Evolutionary conservation across 75 land plant genomes (phyloP), one percentile per base, ranked within the genome.

Genomic region (Pinus taeda): DNA sequence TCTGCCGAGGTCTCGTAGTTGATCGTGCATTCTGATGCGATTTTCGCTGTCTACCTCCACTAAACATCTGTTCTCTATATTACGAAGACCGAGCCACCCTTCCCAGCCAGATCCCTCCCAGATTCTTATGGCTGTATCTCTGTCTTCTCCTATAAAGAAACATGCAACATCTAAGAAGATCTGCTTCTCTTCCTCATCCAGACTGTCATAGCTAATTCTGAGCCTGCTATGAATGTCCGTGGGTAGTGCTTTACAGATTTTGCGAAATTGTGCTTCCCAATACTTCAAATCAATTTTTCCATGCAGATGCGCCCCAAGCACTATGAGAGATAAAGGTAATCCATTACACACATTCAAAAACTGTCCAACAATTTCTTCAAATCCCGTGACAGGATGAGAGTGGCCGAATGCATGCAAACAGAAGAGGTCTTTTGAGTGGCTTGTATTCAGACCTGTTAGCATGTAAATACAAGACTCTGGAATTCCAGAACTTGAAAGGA

Each of bases 1-100:
- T 66, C 42, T 66, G 18, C 70, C 70, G 42, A 66, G 33, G 18
- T 66, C 70, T 18, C 42, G 37, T 6, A 66, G 70, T 18, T 66
- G 70, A 17, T 66, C 49, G 30, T 66, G 70, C 70, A 66, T 66
- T 18, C 70, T 24, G 11, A 63, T 63, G 30, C 14, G 66, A 30
- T 17, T 66, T 18, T 18, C 20, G 18, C 37, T 8, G 45, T 66
- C 42, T 15, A 66, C 42, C 49, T 36, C 70, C 6, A 66, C 42
- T 33, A 66, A 39, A 37, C 17, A 66, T 15, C 37, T 66, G 33
- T 66, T 66, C 42, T 33, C 42, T 15, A 66, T 49, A 6, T 37
- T 66, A 15, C 37, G 42, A 6, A 33, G 15, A 36, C 70, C 29
- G 9, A 6, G 18, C 49, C 5, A 6, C 3, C 70, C 70, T 33